Evolutionary conservation across 805 yeast genomes (phyloP), one percentile per base, ranked within the genome.

Genomic region (Candida maris): DNA sequence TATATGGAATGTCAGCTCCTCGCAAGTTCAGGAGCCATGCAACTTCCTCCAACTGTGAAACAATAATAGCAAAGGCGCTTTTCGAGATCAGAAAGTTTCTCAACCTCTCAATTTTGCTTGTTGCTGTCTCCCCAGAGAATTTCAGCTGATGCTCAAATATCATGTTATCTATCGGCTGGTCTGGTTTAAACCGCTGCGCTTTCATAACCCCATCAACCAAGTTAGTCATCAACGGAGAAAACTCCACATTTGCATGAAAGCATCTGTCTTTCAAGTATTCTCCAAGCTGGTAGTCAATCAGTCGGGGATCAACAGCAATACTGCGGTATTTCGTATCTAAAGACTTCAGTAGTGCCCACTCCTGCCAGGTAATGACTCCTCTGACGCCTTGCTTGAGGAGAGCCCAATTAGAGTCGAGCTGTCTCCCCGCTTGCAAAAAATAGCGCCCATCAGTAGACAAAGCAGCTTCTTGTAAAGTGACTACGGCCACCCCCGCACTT

Each of bases 381-480:
- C 73, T 70, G 23, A 70, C 65, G 4, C 95, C 95, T 57, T 82
- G 94, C 54, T 83, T 88, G 41, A 93, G 68, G 30, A 93, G 62
- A 2, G 64, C 61, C 97, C 97, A 93, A 52, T 79, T 78, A 25
- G 61, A 53, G 56, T 86, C 94, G 37, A 93, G 66, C 62, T 93
- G 93, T 39, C 81, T 76, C 16, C 73, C 77, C 1, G 97, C 97
- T 63, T 93, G 98, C 41, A 85, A 67, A 59, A 87, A 93, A 64
- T 93, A 93, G 46, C 98, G 71, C 2, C 97, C 97, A 61, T 93
- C 98, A 0, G 98, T 93, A 6, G 95, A 79, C 34, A 93, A 64
- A 0, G 83, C 85, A 10, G 96, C 94, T 31, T 77, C 74, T 20
- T 62, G 61, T 27, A 68, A 49, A 5, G 95, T 80, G 14, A 91